Base-by-base conservation (phyloP, 2,329 filamentous ascomycete species). In the Colletotrichum scovillei region DNA sequence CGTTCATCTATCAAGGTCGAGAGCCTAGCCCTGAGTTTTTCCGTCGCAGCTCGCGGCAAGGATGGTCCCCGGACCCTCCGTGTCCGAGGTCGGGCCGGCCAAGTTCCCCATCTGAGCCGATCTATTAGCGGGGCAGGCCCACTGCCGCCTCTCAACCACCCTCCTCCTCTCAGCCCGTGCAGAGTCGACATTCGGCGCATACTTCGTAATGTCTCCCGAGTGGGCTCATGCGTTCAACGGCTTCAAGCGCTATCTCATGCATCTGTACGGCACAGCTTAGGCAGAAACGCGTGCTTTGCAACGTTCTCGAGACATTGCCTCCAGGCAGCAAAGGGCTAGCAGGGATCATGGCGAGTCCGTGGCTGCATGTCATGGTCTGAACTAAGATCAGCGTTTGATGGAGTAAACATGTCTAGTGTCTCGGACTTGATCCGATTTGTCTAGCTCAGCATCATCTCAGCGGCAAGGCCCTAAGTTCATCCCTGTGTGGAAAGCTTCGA, bases 141-240 rank as follows among this genome's bases (percentile, higher is more conserved):
- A 22, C 42, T 8, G 9, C 14, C 2, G 14, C 38, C 38, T 19
- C 16, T 19, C 16, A 19, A 19, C 2, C 38, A 42, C 16, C 14
- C 5, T 19, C 38, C 14, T 19, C 16, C 6, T 7, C 6, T 2
- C 38, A 38, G 11, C 5, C 35, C 19, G 42, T 19, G 16, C 16
- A 19, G 7, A 22, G 8, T 11, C 3, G 19, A 22, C 42, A 5
- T 11, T 4, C 19, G 19, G 19, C 19, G 42, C 42, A 46, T 8
- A 19, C 19, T 19, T n/a, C 4, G 30, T 4, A 19, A 22, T n/a
- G 19, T 4, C 6, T 49, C 19, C 19, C 7, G 3, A n/a, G 42
- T n/a, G 7, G 1, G 42, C 0, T 4, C 0, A 0, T 19, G 16
- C 1, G 42, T n/a, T 4, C 16, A 42, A 9, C 5, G 5, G 16